phyloP scores from a whole-genome alignment of 768 basidiomycete species.

The Pulveroboletus sp. region DNA sequence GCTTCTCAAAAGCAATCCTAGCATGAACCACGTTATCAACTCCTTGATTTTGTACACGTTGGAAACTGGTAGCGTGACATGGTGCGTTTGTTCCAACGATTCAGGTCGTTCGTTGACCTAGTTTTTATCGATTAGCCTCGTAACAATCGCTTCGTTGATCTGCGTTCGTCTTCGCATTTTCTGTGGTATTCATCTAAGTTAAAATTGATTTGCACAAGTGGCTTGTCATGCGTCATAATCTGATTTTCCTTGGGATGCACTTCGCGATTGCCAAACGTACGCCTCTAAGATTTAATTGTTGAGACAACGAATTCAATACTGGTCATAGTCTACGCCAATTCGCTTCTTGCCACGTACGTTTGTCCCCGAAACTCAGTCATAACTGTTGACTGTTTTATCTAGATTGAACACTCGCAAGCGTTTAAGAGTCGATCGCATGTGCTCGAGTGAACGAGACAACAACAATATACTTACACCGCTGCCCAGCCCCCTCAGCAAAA shows the following conservation, averaged over 20 bases:
- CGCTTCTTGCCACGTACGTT: constrained; percentile 32
- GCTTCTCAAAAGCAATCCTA: constrained; percentile 11
- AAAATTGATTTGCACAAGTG: constrained; percentile 15
- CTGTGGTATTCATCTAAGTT: not conserved
- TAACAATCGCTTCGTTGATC: constrained; percentile 31
- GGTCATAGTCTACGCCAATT: constrained; percentile 30
- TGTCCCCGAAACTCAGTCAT: not conserved
- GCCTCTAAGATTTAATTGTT: not conserved
- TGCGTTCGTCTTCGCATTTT: constrained; percentile 21
- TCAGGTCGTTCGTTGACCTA: not conserved
- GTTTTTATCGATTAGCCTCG: constrained; percentile 17
- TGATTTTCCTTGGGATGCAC: constrained; percentile 35
- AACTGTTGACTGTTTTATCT: not conserved
- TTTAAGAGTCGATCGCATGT: constrained; percentile 22
- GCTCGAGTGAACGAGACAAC: constrained; percentile 26
- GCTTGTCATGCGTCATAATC: constrained; percentile 33
- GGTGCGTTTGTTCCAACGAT: constrained; percentile 18
- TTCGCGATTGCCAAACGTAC: constrained; percentile 33
- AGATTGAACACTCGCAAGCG: constrained; percentile 33
- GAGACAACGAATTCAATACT: not conserved
- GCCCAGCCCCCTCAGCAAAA: constrained; percentile 19
- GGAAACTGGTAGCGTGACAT: constrained; percentile 50
- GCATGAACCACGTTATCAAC: constrained; percentile 49
- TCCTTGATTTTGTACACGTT: constrained; percentile 48
- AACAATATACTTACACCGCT: constrained; percentile 9